Evolutionary conservation across 1,284 basidiomycete species (phyloP).

Genomic region (Rhodotorula sp.): DNA sequence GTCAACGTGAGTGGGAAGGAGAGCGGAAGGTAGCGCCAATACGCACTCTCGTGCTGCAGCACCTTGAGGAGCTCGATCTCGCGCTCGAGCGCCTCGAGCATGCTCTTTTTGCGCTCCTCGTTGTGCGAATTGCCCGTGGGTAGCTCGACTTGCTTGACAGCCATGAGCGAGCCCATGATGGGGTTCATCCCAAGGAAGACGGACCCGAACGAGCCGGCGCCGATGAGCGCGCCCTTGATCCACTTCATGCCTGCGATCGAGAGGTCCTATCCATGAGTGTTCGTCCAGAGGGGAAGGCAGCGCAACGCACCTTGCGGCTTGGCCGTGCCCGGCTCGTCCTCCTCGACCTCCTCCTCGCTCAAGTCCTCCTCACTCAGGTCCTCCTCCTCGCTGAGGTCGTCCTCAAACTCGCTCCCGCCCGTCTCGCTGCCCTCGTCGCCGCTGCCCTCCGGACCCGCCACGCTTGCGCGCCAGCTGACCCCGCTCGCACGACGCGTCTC

Average conservation of each 20-base stretch:
- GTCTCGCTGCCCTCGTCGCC: conserved; percentile 45
- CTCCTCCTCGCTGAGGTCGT: conserved; percentile 49
- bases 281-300: neutral
- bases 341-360: conserved; percentile 47
- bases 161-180: conserved; percentile 90
- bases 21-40: neutral
- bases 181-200: conserved; percentile 97
- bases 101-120: conserved; percentile 89
- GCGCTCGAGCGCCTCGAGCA: conserved; percentile 90
- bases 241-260: conserved; percentile 60
- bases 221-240: conserved; percentile 98
- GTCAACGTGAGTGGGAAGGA: neutral
- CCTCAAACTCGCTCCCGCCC: conserved; percentile 46
- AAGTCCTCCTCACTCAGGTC: conserved; percentile 50
- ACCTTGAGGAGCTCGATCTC: conserved; percentile 97
- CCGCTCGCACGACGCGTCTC: conserved; percentile 72
- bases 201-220: conserved; percentile 92
- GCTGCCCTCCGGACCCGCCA: conserved; percentile 45
- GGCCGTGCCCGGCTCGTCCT: conserved; percentile 40
- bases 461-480: conserved; percentile 36
- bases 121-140: conserved; percentile 82
- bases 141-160: conserved; percentile 97
- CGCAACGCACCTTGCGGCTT: conserved; percentile 25
- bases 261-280: no score
- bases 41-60: conserved; percentile 76